Base-by-base conservation (phyloP, 1,284 basidiomycete species). In the Clitocybe nebularis region DNA sequence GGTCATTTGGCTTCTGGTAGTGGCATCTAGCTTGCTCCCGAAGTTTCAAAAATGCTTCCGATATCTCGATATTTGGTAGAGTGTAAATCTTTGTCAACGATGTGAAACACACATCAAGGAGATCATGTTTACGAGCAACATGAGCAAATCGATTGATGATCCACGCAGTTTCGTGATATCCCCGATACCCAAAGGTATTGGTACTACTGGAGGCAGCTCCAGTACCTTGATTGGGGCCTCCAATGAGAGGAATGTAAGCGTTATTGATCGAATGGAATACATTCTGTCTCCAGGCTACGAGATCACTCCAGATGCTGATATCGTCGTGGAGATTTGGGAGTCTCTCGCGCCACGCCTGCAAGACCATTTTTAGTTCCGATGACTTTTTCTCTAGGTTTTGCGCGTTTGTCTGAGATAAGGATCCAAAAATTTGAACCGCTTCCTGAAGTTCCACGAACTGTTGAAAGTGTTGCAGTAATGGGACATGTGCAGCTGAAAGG, bases 81-180 rank as follows among this genome's bases (percentile, higher is more conserved):
- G 93, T 96, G 68, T 99, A 99, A 58, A 99, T 99, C 71, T 93
- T 97, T 61, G 91, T 96, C 53, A 99, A 74, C 1, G 90, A 89
- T 10, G 79, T 90, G 67, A 93, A 93, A 69, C 97, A 99, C 40
- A 97, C 95, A 41, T 99, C 95, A 39, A 94, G 77, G 7, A 99
- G 76, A 49, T 95, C 90, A 59, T 99, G 96, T 68, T 99, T 97
- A 46, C 96, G 79, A 19, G 97, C 95, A 42, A 98, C 93, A 62
- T 99, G 96, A n/a, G 97, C 97, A 60, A 99, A 99, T 6, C 96
- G 86, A 63, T 99, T 99, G 73, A 99, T 98, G 63, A 98, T 99
- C 97, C 96, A 99, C 3, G 96, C 96, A 0, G 94, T 99, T 73
- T 99, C 96, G 61, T 99, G 97, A 63, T 93, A 99, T n/a, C 96